Evolutionary conservation across 208 protist genomes (phyloP), one percentile per base, ranked within the genome.

Genomic region (Ichthyophonus hoferi): DNA sequence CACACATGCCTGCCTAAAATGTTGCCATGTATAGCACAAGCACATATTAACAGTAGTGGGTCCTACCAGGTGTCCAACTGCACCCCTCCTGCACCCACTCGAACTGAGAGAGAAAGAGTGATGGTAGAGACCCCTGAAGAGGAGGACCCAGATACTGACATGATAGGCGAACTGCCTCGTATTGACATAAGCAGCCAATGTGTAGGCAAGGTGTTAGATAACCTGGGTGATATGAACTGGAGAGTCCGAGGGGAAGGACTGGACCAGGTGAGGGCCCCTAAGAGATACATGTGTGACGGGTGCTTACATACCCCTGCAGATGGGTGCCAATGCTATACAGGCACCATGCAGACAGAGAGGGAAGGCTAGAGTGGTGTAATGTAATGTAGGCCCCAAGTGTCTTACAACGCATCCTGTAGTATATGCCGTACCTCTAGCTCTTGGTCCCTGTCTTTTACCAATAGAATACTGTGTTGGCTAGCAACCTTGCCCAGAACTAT

Each of bases 211-310:
- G 33, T 91, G 31, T 33, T 90, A 1, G 40, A n/a, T 2, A 58
- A 92, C 31, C 42, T 92, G 33, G 37, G 39, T 41, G 77, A 92
- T 42, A 7, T 67, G 37, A 90, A 91, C 83, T 92, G 91, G 91
- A 92, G 88, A 42, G 7, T 88, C 37, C 43, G 91, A 14, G 83
- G 50, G 34, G 89, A 89, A 58, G 91, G 85, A 0, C 37, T 92
- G 40, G 86, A 92, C 34, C 42, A 89, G 67, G 76, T 91, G 14
- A 1, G 42, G 7, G 35, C 40, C 1, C n/a, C n/a, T n/a, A n/a
- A n/a, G n/a, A n/a, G n/a, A n/a, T n/a, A n/a, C n/a, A n/a, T n/a
- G n/a, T n/a, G n/a, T n/a, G n/a, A 83, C 79, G 79, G n/a, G 33
- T 40, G 3, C 17, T 3, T 35, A n/a, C 17, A 31, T 83, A 24